A percentile compares a stretch with the other conserved stretches of the same genome.
Conservation (phyloP, 75 land plant species). For the Ceratopteris richardii region DNA sequence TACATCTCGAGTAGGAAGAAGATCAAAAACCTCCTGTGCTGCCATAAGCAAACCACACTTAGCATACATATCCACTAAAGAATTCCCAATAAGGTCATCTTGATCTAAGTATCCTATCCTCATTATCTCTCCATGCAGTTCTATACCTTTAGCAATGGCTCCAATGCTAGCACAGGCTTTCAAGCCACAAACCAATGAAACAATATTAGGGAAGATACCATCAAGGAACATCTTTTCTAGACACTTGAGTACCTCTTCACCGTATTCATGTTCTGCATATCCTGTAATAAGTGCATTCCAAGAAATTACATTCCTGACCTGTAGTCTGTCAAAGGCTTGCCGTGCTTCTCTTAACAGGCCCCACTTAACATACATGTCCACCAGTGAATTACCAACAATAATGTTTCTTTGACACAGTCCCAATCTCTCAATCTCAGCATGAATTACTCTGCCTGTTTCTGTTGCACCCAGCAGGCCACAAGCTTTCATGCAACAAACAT, state of each 20-base stretch:
- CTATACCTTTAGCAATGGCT: constrained; percentile 16
- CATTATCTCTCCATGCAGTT: constrained; percentile 23
- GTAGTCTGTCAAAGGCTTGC: constrained; percentile 21
- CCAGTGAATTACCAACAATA: constrained; percentile 32
- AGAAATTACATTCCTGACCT: constrained; percentile 10
- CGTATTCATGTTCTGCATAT: constrained; percentile 5
- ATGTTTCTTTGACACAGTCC: constrained; percentile 4
- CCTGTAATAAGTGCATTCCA: constrained; percentile 21
- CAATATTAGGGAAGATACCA: constrained; percentile 7
- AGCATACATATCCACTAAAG: constrained; percentile 40
- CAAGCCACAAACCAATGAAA: constrained; percentile 24
- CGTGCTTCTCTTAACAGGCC: constrained; percentile 28
- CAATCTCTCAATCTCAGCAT: constrained; percentile 4
- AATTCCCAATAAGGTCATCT: constrained; percentile 19
- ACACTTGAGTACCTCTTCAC: constrained; percentile 15
- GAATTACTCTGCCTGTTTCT: constrained; percentile 12
- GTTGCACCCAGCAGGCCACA: constrained; percentile 1
- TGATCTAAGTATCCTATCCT: constrained; percentile 9
- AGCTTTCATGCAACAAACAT: constrained; percentile 15
- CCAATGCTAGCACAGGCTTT: constrained; percentile 28
- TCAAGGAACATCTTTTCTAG: constrained; percentile 18
- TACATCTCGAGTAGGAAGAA: constrained; percentile 24
- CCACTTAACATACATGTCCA: constrained; percentile 61
- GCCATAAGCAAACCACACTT: constrained; percentile 36
- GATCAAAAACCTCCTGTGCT: constrained; percentile 23